phyloP scores from a whole-genome alignment of 306 rosid genomes.

The Malus orientalis region DNA sequence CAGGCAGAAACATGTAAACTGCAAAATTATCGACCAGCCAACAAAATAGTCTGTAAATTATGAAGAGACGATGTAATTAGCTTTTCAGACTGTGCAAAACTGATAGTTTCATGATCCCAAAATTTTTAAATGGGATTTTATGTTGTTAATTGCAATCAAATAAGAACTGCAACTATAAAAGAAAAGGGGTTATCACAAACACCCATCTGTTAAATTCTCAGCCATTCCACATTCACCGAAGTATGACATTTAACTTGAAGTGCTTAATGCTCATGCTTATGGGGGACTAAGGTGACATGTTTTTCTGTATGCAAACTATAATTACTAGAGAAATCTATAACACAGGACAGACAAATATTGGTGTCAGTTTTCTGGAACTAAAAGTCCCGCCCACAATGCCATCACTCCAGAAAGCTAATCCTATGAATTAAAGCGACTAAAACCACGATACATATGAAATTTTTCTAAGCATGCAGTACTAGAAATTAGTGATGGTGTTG shows the following conservation, averaged over 20 bases:
- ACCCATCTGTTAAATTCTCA: not conserved
- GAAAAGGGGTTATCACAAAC: not conserved
- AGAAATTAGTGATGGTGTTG: not conserved
- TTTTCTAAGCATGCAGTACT: not conserved
- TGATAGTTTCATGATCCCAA: not conserved
- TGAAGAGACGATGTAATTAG: not conserved
- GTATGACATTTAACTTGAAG: not conserved
- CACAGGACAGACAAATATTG: not conserved
- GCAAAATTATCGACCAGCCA: not conserved
- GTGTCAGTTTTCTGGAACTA: not conserved
- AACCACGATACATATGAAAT: not conserved
- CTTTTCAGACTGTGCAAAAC: not conserved
- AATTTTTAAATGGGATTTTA: not conserved
- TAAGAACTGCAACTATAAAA: not conserved
- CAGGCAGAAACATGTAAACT: not conserved
- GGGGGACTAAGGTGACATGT: not conserved
- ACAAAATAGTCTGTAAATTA: not conserved
- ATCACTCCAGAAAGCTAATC: not conserved
- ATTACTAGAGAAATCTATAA: too few species aligned
- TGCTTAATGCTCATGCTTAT: not conserved
- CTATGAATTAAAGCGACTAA: not conserved
- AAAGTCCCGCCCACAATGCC: not conserved
- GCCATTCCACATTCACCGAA: not conserved
- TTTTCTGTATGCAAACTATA: not conserved
- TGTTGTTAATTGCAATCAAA: not conserved